Evolutionary conservation across 192 early-diverging fungal genomes (phyloP).

Genomic region (Chytriomyces sp.): DNA sequence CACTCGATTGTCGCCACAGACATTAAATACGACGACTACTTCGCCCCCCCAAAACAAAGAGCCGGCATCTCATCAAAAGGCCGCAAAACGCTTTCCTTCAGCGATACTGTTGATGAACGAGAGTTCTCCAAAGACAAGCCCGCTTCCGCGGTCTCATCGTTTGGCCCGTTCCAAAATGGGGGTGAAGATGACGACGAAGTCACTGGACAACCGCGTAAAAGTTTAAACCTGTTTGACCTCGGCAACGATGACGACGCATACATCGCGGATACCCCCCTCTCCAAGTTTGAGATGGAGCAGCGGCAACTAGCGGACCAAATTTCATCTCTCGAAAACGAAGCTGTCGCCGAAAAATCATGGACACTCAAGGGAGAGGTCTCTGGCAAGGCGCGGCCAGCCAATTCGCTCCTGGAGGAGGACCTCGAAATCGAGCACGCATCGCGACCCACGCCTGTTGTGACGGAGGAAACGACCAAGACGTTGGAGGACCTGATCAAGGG

Average conservation of each 20-base stretch:
- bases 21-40: constrained; percentile 84
- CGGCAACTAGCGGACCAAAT: constrained; percentile 71
- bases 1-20: constrained; percentile 48
- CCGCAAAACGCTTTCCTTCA: constrained; percentile 30
- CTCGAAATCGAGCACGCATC: constrained; percentile 87
- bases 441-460: constrained; percentile 94
- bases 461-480: constrained; percentile 82
- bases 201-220: no score
- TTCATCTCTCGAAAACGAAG: constrained; percentile 81
- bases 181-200: constrained; percentile 48
- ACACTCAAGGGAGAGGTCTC: constrained; percentile 84
- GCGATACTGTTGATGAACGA: constrained; percentile 26
- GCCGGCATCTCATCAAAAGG: constrained; percentile 26
- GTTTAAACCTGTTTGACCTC: constrained; percentile 59
- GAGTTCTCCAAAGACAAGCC: constrained; percentile 25
- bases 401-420: constrained; percentile 92
- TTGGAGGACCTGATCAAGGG: constrained; percentile 94
- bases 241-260: constrained; percentile 53
- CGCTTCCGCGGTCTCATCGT: not conserved
- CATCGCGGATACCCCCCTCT: constrained; percentile 43
- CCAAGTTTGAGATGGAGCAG: constrained; percentile 83
- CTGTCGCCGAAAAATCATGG: constrained; percentile 84
- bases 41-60: constrained; percentile 57
- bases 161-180: constrained; percentile 25
- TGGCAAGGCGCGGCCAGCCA: constrained; percentile 79